Evolutionary conservation across 768 basidiomycete genomes (phyloP), one percentile per base, ranked within the genome.

Genomic region (Panaeolus papilionaceus): DNA sequence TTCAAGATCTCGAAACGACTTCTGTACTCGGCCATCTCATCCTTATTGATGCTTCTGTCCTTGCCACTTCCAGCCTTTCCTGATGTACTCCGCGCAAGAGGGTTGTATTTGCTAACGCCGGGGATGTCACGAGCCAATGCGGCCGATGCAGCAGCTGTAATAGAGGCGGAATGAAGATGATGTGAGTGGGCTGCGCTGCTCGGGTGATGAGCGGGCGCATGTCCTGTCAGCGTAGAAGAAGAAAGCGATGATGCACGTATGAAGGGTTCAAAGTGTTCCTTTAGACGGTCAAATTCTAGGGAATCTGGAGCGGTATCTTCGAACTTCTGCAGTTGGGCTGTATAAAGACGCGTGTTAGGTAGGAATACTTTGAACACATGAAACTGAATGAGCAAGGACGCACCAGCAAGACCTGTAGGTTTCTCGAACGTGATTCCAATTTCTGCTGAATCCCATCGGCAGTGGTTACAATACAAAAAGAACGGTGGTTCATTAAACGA

Each of bases 241-340:
- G 91, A 89, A 79, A 88, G 83, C 68, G 90, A 87, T 69, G 92
- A 89, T 84, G 92, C 88, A 80, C 95, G 90, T 79, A 99, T 81
- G 83, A 94, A 93, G 65, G 95, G 93, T 77, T 99, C 98, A 82
- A 98, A 96, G 79, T 99, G 96, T 73, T 98, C 95, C 80, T 97
- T 97, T 73, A 99, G 79, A 68, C 92, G 88, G 72, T 99, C 98
- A 75, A 98, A 96, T 78, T 98, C 96, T 69, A 95, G 80, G 11
- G 88, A 87, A 66, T 94, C 95, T 10, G 92, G 89, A 0, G 91
- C 91, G 26, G 91, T 90, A 73, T 96, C 94, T 83, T 97, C 93
- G 67, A 86, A 87, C 79, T 92, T 95, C 76, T 98, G 96, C 33
- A 98, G 81, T 77, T 98, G 97, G 20, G 92, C 96, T 98, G 62